A percentile compares a stretch with the other conserved stretches of the same genome.
Evolutionary conservation across 441 rosid species (phyloP).

Genomic region (Gossypium trilobum): DNA sequence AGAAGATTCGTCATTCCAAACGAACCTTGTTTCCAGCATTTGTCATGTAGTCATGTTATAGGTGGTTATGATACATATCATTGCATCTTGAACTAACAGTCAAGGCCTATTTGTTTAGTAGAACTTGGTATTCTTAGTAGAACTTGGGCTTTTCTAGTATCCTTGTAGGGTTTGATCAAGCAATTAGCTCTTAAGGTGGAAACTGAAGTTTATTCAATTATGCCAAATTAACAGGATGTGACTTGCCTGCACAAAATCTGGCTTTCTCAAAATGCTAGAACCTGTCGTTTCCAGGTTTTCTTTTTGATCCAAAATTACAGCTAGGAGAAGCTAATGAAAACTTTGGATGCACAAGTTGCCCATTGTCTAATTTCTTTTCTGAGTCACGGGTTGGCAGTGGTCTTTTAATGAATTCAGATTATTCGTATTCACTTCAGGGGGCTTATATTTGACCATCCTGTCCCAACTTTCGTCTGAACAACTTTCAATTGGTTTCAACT

Average conservation of each 20-base stretch:
- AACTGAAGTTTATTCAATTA: neutral
- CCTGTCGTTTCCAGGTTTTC: neutral
- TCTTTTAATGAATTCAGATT: too few relatives aligned
- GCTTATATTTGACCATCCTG: too few relatives aligned
- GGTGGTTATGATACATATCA: constrained; percentile 11
- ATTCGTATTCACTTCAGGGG: too few relatives aligned
- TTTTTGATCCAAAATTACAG: neutral
- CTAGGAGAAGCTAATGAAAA: too few relatives aligned
- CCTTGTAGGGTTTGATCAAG: neutral
- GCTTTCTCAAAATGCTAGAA: neutral
- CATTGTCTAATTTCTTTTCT: too few relatives aligned
- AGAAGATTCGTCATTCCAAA: constrained; percentile 15
- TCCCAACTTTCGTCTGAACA: neutral
- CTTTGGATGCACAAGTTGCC: too few relatives aligned
- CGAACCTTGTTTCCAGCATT: constrained; percentile 18
- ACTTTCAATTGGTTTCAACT: neutral
- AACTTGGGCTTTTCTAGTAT: neutral
- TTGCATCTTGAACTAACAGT: neutral
- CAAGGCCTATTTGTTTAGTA: neutral
- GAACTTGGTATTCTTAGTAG: neutral
- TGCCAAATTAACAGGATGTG: neutral
- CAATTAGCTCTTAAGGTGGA: neutral
- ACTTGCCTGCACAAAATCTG: neutral
- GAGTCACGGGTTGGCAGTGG: too few relatives aligned
- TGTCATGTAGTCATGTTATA: constrained; percentile 1